Evolutionary conservation across 208 protist species (phyloP), one percentile per base, ranked within the genome.

Genomic region (Porcisia hertigi): DNA sequence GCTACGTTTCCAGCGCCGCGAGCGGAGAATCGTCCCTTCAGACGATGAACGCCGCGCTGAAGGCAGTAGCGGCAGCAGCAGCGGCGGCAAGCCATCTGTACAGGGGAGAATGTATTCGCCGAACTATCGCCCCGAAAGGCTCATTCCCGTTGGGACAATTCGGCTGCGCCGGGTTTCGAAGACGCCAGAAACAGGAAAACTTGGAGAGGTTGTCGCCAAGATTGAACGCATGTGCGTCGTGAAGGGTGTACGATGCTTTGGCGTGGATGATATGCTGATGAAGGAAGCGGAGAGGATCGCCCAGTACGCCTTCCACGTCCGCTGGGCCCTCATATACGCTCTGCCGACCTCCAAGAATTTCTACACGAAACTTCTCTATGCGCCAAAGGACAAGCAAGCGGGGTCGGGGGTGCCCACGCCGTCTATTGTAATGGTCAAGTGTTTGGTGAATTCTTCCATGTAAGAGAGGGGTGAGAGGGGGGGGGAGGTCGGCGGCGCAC

Each of bases 141-240:
- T 86, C 53, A 77, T 79, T 23, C 83, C 78, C 5, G 71, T 85
- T 23, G 79, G 76, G 25, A 79, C 77, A 34, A 58, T 86, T 47
- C 80, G 79, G 8, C 78, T 84, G 47, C 81, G 77, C 23, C 81
- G 81, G n/a, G 77, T 80, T 2, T 72, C 77, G 12, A 80, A 75
- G 53, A 75, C 67, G 36, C 64, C 72, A 11, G 59, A 77, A 36
- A 72, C 80, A 6, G 84, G 84, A 4, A 75, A 79, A 55, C 70
- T 85, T 52, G 43, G 69, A 23, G 80, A 83, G 77, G 74, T 85
- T 45, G 73, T 88, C 1, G 84, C 75, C 1, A 81, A 81, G 30
- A 76, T 88, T n/a, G 87, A 87, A 59, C 82, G 82, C 3, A 52
- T 88, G 55, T 91, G 87, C 63, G 82, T 88, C 62, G 73, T 76